phyloP scores from a whole-genome alignment of 768 basidiomycete genomes.

The Boletus edulis region DNA sequence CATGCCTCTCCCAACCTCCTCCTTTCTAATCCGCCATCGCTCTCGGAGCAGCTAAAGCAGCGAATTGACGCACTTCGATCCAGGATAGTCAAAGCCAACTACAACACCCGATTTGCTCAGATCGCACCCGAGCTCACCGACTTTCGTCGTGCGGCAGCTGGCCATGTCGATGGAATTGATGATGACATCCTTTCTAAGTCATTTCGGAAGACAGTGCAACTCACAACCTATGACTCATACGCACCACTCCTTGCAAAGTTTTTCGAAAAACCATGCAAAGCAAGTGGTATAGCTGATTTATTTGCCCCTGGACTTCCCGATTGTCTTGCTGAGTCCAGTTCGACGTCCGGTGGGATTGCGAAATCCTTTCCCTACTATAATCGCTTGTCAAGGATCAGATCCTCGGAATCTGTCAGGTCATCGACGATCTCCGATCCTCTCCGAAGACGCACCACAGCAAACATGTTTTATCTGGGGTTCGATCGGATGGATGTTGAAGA shows the following conservation, averaged over 20 bases:
- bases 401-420: background rate
- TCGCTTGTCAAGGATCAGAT: background rate
- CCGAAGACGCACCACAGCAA: slow-evolving; percentile 5
- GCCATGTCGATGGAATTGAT: background rate
- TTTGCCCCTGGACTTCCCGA: slow-evolving; percentile 21
- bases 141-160: slow-evolving; percentile 1
- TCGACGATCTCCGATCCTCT: background rate
- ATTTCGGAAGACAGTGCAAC: slow-evolving; percentile 10
- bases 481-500: background rate
- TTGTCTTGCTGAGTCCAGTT: slow-evolving; percentile 13
- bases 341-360: slow-evolving; percentile 15
- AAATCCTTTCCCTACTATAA: slow-evolving; percentile 14
- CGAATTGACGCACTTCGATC: background rate
- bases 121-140: slow-evolving; percentile 1
- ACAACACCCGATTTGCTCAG: slow-evolving; percentile 2
- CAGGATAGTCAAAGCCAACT: slow-evolving; percentile 1
- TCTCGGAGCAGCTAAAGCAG: background rate
- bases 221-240: slow-evolving; percentile 17
- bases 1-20: slow-evolving; percentile 2
- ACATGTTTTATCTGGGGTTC: background rate
- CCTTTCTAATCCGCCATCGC: background rate
- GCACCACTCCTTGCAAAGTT: slow-evolving; percentile 9
- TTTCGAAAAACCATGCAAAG: slow-evolving; percentile 4
- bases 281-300: slow-evolving; percentile 1
- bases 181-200: background rate